Base-by-base conservation (phyloP, 805 yeast species). In the Maudiozyma serrabonitensis region DNA sequence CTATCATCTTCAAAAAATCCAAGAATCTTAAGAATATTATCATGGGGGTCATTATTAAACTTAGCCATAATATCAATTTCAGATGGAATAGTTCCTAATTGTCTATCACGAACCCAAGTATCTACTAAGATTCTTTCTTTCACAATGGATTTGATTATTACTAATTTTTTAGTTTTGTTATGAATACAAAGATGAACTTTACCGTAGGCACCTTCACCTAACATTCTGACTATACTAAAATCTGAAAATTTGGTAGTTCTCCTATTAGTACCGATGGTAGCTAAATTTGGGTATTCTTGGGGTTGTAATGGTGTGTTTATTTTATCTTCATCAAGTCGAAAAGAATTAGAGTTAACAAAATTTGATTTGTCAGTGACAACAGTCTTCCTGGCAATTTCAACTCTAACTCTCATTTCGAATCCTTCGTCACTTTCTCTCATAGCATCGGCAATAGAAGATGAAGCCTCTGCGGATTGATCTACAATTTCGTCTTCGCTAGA, bases 181-280 rank as follows among this genome's bases (percentile, higher is more conserved):
- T 82, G 82, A 62, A 76, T 75, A 2, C 86, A 91, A 31, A 87
- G 74, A 19, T 86, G 83, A 18, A 91, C 99, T 61, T 87, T 85
- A 8, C 98, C 98, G 60, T 90, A 93, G 0, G 98, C 96, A 32
- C 99, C 99, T 63, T 85, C 90, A 0, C 99, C 99, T 79, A 93
- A 76, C 52, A 80, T 78, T 62, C 85, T 83, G 43, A 88, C 41
- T 0, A 84, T 75, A 1, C 69, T 66, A 59, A 87, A 93, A 63
- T 89, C 95, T 0, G 74, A 62, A 54, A 86, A 75, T 52, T 79
- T 78, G 62, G 87, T 87, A 23, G 76, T 80, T 46, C 95, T 74
- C 58, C 91, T 76, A 47, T 72, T 71, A 2, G 72, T 69, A 1
- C 96, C 96, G 50, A 82, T 75, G 38, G 68, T 62, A 11, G 38